phyloP scores from a whole-genome alignment of 1,284 basidiomycete species.

The Cutaneotrichosporon sp. region DNA sequence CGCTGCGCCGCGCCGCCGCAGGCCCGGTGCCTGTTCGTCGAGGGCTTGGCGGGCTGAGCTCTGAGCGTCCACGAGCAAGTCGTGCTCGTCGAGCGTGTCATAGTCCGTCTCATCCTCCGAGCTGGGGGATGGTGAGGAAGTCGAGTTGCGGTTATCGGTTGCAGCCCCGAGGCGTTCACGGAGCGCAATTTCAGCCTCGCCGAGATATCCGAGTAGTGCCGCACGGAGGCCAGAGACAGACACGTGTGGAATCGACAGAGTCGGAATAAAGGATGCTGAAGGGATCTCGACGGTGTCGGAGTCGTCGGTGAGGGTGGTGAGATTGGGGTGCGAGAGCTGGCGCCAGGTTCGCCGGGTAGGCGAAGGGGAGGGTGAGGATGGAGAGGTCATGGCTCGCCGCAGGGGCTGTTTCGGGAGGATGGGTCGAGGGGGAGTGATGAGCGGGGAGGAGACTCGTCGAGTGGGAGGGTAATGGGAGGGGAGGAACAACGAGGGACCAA shows the following conservation, averaged over 20 bases:
- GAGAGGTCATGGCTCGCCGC: constrained; percentile 5
- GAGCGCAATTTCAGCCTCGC: constrained; percentile 48
- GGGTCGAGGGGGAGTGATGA: background rate
- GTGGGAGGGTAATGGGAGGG: background rate
- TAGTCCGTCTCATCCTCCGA: constrained; percentile 26
- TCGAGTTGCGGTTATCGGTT: constrained; percentile 10
- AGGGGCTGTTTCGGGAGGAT: background rate
- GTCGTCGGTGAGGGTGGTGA: background rate
- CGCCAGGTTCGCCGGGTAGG: background rate
- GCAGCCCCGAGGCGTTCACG: constrained; percentile 34
- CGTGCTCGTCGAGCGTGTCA: constrained; percentile 5
- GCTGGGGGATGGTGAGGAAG: constrained; percentile 12
- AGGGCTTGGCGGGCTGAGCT: constrained; percentile 6
- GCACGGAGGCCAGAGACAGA: constrained; percentile 40
- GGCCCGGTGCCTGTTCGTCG: background rate
- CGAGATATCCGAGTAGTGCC: constrained; percentile 49
- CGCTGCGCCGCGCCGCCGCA: background rate
- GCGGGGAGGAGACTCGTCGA: background rate
- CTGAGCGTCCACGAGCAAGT: background rate
- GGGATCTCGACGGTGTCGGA: background rate
- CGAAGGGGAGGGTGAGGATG: background rate
- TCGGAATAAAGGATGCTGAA: constrained; percentile 9
- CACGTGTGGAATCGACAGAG: constrained; percentile 28
- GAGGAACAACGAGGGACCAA: background rate
- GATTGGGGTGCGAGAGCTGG: constrained; percentile 9